Conservation (phyloP, 2,329 filamentous ascomycete genomes). For the Pseudopithomyces chartarum region DNA sequence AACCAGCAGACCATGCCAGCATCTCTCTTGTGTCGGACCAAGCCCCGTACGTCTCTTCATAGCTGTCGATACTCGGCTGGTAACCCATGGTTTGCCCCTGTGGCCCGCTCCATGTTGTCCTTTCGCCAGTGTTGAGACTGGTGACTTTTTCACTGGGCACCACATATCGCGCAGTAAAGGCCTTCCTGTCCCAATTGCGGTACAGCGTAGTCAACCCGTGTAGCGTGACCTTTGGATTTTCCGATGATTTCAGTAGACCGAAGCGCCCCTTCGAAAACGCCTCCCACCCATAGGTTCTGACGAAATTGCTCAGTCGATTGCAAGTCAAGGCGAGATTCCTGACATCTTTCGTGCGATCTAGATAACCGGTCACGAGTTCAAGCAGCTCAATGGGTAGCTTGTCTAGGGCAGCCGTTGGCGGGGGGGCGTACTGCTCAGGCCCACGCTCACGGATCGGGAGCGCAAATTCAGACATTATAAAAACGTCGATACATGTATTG, state of each 20-base stretch:
- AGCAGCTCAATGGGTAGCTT: constrained; percentile 41
- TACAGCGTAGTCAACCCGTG: constrained; percentile 61
- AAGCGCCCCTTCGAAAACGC: constrained; percentile 40
- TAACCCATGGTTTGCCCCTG: constrained; percentile 63
- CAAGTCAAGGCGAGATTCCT: constrained; percentile 29
- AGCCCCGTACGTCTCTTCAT: constrained; percentile 53
- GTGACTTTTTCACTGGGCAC: constrained; percentile 48
- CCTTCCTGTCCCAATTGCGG: constrained; percentile 61
- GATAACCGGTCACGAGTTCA: constrained; percentile 33
- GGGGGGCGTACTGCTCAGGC: background rate
- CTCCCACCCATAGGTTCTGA: constrained; percentile 41
- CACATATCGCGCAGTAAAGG: constrained; percentile 60
- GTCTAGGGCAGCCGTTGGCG: constrained; percentile 27
- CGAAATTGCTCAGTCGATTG: constrained; percentile 29
- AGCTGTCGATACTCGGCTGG: constrained; percentile 62
- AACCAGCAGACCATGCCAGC: constrained; percentile 64
- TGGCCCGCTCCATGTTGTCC: constrained; percentile 47
- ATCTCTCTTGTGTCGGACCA: constrained; percentile 58
- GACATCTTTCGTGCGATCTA: constrained; percentile 35
- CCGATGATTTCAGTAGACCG: constrained; percentile 24
- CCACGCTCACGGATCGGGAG: background rate
- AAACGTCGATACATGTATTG: background rate
- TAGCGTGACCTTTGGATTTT: constrained; percentile 46
- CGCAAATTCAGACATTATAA: background rate
- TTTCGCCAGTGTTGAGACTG: constrained; percentile 39